Conservation (phyloP, 257 asterid genomes). For the Primulina eburnea region DNA sequence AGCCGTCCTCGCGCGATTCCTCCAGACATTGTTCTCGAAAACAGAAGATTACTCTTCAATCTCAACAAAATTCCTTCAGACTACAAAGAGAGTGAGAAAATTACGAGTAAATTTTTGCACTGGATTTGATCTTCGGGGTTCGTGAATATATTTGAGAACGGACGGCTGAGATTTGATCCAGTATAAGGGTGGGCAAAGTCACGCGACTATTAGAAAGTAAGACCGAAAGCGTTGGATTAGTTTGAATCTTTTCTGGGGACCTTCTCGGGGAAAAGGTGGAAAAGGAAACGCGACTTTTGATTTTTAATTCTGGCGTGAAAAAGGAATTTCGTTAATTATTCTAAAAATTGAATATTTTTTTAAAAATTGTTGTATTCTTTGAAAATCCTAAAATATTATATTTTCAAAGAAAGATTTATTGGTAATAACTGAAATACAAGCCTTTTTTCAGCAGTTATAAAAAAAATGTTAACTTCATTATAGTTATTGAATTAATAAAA, state of each 20-base stretch:
- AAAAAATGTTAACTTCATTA: too few species aligned
- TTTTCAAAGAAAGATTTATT: too few species aligned
- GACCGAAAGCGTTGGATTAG: conserved; percentile 14
- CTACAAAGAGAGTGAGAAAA: not conserved
- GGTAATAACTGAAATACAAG: too few species aligned
- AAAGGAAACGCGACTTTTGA: too few species aligned
- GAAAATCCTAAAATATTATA: too few species aligned
- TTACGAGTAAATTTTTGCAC: not conserved
- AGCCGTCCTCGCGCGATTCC: conserved; percentile 79
- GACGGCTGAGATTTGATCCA: conserved; percentile 21
- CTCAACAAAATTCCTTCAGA: not conserved
- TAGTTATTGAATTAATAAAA: too few species aligned
- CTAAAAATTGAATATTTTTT: too few species aligned
- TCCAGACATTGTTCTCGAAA: conserved; percentile 37
- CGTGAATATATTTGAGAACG: not conserved
- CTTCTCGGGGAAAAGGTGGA: not conserved
- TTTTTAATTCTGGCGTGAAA: too few species aligned
- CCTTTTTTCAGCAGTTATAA: too few species aligned
- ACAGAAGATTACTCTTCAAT: not conserved
- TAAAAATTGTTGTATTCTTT: too few species aligned
- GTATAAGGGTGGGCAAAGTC: too few species aligned
- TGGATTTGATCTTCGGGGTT: not conserved
- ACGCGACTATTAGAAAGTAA: not conserved
- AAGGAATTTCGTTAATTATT: too few species aligned
- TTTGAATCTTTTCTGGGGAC: not conserved